These are phyloP conservation scores for Bacidia rubella DNA, from an alignment of 495 filamentous ascomycete genomes.

Conservation along the genomic window DNA sequence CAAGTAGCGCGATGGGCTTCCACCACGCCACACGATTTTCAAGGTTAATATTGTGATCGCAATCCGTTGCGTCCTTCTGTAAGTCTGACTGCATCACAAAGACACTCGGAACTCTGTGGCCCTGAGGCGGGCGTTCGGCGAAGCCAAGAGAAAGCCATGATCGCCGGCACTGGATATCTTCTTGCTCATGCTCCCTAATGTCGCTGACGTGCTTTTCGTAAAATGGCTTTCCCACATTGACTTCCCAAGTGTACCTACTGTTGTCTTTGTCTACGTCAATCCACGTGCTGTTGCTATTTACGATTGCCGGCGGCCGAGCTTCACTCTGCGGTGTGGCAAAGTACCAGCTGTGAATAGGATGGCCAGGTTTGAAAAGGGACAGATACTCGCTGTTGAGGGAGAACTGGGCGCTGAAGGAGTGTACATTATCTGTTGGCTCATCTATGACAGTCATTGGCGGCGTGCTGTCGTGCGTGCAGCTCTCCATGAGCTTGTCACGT, in stretches of 20 bases:
- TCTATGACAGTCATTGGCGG: neutral
- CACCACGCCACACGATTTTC: constrained; percentile 29
- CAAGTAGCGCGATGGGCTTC: constrained; percentile 29
- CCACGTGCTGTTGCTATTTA: neutral
- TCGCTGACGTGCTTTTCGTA: constrained; percentile 3
- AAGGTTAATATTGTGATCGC: constrained; percentile 29
- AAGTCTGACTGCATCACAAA: constrained; percentile 25
- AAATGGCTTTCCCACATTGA: constrained; percentile 13
- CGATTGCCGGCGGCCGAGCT: neutral
- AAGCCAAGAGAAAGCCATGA: constrained; percentile 13
- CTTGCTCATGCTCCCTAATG: neutral
- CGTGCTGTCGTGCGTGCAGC: neutral
- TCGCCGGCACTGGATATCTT: constrained; percentile 3
- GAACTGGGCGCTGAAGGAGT: constrained; percentile 9
- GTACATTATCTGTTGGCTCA: neutral
- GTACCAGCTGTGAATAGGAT: constrained; percentile 12
- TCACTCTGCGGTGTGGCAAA: neutral
- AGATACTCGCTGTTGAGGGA: constrained; percentile 6
- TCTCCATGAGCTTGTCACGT: constrained; percentile 13
- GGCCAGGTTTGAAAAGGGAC: constrained; percentile 10
- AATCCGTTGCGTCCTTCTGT: constrained; percentile 15
- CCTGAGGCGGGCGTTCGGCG: neutral
- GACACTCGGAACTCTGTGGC: neutral
- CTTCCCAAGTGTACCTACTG: neutral
- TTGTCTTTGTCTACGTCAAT: constrained; percentile 6